Conservation (phyloP, 2,329 filamentous ascomycete species). For the Cytospora chrysosperma region DNA sequence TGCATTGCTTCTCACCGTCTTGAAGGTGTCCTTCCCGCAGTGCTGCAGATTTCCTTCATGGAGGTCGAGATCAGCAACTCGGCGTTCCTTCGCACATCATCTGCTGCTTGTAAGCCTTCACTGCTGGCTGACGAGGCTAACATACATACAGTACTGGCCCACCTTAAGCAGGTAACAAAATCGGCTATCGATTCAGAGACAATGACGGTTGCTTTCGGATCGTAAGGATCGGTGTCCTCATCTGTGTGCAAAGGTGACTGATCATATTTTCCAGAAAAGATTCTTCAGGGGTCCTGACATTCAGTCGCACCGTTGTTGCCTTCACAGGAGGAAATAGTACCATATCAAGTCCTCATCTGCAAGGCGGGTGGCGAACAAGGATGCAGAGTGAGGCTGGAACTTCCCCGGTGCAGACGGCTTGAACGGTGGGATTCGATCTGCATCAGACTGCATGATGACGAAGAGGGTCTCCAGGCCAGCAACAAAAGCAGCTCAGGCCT, state of each 20-base stretch:
- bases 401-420: not conserved
- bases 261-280: not conserved
- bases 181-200: conserved; percentile 1
- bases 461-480: not conserved
- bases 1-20: not conserved
- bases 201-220: conserved; percentile 13
- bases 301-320: not conserved
- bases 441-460: not conserved
- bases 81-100: not conserved
- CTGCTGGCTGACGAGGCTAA: conserved; percentile 3
- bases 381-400: not conserved
- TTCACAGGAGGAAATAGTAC: not conserved
- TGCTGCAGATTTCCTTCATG: not conserved
- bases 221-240: conserved; percentile 4
- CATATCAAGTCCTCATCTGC: not conserved
- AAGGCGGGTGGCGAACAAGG: not conserved
- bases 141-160: too few species aligned
- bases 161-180: not conserved
- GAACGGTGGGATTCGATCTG: not conserved
- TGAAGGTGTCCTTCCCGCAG: not conserved
- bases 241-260: conserved; percentile 3
- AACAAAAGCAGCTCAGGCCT: not conserved
- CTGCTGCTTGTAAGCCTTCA: not conserved
- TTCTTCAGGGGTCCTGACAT: not conserved
- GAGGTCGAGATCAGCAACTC: not conserved